These are phyloP conservation scores for Nephelium lappaceum DNA, from an alignment of 345 rosid species.

Conservation along the genomic window DNA sequence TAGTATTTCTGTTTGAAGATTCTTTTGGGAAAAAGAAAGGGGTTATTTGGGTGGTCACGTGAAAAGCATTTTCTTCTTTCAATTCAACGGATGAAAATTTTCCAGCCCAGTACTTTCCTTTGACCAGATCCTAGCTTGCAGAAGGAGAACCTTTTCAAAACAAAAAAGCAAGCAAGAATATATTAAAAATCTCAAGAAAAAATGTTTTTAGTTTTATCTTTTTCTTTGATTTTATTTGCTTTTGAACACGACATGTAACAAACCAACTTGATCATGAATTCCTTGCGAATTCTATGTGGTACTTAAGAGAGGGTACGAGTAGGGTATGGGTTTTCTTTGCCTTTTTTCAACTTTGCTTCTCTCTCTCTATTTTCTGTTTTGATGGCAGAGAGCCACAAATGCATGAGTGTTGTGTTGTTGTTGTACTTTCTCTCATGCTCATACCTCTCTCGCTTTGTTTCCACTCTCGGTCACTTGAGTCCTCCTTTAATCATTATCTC, in stretches of 20 bases:
- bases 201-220: background rate
- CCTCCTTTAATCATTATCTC: slow-evolving; percentile 14
- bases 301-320: slow-evolving; percentile 28
- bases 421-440: slow-evolving; percentile 15
- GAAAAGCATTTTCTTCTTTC: slow-evolving; percentile 58
- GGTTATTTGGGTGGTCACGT: slow-evolving; percentile 45
- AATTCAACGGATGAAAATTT: slow-evolving; percentile 47
- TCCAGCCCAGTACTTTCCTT: slow-evolving; percentile 57
- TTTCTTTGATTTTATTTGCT: slow-evolving; percentile 16
- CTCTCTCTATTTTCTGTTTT: slow-evolving; percentile 24
- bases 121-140: slow-evolving; percentile 67
- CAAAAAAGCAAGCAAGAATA: slow-evolving; percentile 3
- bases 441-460: slow-evolving; percentile 27
- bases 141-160: slow-evolving; percentile 32
- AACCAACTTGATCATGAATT: slow-evolving; percentile 31
- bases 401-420: slow-evolving; percentile 32
- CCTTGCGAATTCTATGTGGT: slow-evolving; percentile 25
- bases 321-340: slow-evolving; percentile 31
- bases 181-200: slow-evolving; percentile 12
- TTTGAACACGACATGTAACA: slow-evolving; percentile 35
- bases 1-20: slow-evolving; percentile 24
- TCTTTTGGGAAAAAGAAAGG: slow-evolving; percentile 29
- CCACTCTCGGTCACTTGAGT: slow-evolving; percentile 11
- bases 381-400: slow-evolving; percentile 26
- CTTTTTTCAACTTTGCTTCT: slow-evolving; percentile 25